These are phyloP conservation scores for Podila epigama DNA, from an alignment of 192 early-diverging fungal species.

Conservation along the genomic window DNA sequence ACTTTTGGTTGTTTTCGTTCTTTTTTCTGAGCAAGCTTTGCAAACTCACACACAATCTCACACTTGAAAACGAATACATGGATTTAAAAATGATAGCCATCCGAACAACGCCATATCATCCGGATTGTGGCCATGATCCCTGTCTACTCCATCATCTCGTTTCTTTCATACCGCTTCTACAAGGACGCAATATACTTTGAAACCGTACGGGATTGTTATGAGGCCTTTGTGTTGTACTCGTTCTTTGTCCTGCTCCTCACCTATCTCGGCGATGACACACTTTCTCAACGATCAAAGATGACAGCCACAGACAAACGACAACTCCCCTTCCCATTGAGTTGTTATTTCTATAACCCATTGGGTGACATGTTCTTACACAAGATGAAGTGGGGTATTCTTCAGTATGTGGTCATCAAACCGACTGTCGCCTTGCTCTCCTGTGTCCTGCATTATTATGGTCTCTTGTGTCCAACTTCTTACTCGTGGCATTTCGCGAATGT, in stretches of 20 bases:
- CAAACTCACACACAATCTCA: background rate
- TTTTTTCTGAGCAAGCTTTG: background rate
- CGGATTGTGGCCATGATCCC: slow-evolving; percentile 78
- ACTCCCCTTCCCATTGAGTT: slow-evolving; percentile 70
- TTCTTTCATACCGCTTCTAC: slow-evolving; percentile 74
- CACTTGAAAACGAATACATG: background rate
- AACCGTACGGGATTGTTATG: slow-evolving; percentile 77
- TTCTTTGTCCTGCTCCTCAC: slow-evolving; percentile 78
- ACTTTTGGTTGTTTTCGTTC: no score
- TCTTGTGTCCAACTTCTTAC: slow-evolving; percentile 71
- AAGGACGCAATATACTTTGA: slow-evolving; percentile 70
- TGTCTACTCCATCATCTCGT: slow-evolving; percentile 74
- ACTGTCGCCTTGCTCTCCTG: slow-evolving; percentile 65
- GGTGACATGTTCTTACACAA: slow-evolving; percentile 59
- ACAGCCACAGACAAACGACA: slow-evolving; percentile 55
- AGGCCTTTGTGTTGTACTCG: slow-evolving; percentile 74
- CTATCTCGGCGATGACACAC: slow-evolving; percentile 64
- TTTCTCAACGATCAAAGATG: slow-evolving; percentile 56
- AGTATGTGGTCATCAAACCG: slow-evolving; percentile 72
- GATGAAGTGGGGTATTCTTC: slow-evolving; percentile 73
- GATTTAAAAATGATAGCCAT: background rate
- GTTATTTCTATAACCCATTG: slow-evolving; percentile 65
- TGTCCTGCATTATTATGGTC: slow-evolving; percentile 63
- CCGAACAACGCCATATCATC: slow-evolving; percentile 68
- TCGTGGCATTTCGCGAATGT: slow-evolving; percentile 69